Evolutionary conservation across 768 basidiomycete genomes (phyloP).

Genomic region (Strobilomyces echinocephalus): DNA sequence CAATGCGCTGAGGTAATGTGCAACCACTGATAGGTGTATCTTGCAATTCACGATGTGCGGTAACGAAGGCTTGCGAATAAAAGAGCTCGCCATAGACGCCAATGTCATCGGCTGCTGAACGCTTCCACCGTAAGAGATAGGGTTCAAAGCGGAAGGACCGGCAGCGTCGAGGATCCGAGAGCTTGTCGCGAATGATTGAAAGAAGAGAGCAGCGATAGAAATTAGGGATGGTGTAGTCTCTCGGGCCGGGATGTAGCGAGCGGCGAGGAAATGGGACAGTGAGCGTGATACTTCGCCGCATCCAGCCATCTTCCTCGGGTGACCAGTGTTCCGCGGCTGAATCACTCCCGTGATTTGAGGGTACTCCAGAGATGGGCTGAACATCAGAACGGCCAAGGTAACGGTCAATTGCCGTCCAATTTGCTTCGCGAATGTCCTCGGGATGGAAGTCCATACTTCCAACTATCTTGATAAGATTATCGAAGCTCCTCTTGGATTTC

Average conservation of each 20-base stretch:
- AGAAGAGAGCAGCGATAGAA: neutral
- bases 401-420: neutral
- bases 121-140: too few relatives aligned
- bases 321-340: too few relatives aligned
- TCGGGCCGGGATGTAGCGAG: neutral
- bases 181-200: neutral
- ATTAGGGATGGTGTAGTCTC: neutral
- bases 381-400: neutral
- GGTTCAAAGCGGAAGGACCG: too few relatives aligned
- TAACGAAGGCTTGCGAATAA: too few relatives aligned
- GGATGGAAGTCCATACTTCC: neutral
- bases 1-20: neutral
- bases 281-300: neutral
- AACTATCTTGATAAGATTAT: neutral
- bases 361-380: too few relatives aligned
- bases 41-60: neutral
- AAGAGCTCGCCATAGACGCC: too few relatives aligned
- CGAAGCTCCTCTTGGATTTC: neutral
- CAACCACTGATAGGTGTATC: neutral
- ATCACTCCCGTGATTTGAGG: too few relatives aligned
- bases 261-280: neutral
- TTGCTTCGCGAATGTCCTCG: neutral
- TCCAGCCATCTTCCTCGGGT: too few relatives aligned
- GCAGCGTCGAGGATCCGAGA: neutral
- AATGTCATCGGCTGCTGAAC: too few relatives aligned